Evolutionary conservation across 257 asterid species (phyloP), one percentile per base, ranked within the genome.

Genomic region (Solanum sitiens): DNA sequence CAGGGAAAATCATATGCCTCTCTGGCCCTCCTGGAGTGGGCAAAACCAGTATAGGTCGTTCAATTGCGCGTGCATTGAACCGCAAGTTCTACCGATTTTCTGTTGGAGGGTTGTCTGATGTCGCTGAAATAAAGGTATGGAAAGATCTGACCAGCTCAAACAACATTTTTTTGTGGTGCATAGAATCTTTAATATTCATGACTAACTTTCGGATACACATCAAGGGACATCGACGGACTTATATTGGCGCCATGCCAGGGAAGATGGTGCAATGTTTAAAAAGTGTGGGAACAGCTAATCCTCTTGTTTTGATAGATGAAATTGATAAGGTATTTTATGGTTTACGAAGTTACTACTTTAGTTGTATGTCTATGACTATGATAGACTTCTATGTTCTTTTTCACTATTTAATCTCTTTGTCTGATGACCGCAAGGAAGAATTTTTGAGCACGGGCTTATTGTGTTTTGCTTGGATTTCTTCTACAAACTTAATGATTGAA

Each of bases 11-110:
- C 87, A 89, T 97, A 88, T 97, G 99, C 91, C 96, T 97, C 63
- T 95, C 99, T 89, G 99, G 99, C 77, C 99, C 99, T 83, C 99
- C 99, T 47, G 99, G 99, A 89, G 99, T 96, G 84, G 99, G 99
- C 86, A 97, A 97, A 91, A 97, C 99, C 18, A 97, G 99, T 86
- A 97, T 97, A 77, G 99, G 98, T 45, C 99, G 98, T 92, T 97
- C 99, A 88, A 94, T 97, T 89, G 99, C 99, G 40, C 96, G 98
- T 88, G 98, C 99, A 50, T 90, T 97, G 94, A 97, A 97, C 91
- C 99, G 99, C 88, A 96, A 97, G 87, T 97, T 97, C 91, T 97
- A 96, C 88, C 91, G 99, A 92, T 97, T 97, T 90, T 97, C 99
- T 18, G 99, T 97, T 88, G 99, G 99, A 90, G 99, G 99, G 91